Evolutionary conservation across 108 stramenopile genomes (phyloP), one percentile per base, ranked within the genome.

Genomic region (Conticribra weissflogii): DNA sequence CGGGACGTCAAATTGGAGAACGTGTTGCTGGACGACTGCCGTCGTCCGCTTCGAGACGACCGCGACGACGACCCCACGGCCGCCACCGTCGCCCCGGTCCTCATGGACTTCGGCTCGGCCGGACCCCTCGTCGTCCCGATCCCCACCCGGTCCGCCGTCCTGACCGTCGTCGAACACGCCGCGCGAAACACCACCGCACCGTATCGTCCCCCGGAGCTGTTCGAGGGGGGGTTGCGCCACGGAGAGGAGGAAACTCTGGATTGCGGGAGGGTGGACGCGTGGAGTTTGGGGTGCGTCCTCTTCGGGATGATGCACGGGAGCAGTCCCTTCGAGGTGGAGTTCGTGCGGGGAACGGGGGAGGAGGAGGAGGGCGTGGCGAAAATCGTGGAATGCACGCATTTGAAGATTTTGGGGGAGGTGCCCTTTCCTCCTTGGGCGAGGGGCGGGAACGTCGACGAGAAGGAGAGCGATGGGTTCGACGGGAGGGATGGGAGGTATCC

Each of bases 1-100:
- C 79, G 93, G 3, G 93, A 94, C 66, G 81, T 94, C 61, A 94
- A 94, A 69, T 49, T 89, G 25, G 93, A 94, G 52, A 94, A 94
- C 63, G 45, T 90, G 7, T 52, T 93, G 34, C 74, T 90, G 59
- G 48, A 48, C 30, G 24, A 25, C 33, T 17, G 25, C n/a, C 66
- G 28, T 29, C 15, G 5, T 25, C 55, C 21, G 2, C 12, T 23
- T 8, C 28, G 18, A 18, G 7, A 30, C 25, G 27, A 59, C 17
- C 8, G 27, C 33, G 66, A 75, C 14, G 17, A 50, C 9, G 34
- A 51, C 36, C 19, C 18, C 15, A 28, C 51, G 18, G 55, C 31
- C n/a, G 32, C 27, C 15, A 49, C 29, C 27, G 45, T 54, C 60
- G 66, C 60, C 65, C 79, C 91, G 54, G 79, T 90, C 52, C 59